phyloP scores from a whole-genome alignment of 2,329 filamentous ascomycete genomes.

The Aspergillus melleus region DNA sequence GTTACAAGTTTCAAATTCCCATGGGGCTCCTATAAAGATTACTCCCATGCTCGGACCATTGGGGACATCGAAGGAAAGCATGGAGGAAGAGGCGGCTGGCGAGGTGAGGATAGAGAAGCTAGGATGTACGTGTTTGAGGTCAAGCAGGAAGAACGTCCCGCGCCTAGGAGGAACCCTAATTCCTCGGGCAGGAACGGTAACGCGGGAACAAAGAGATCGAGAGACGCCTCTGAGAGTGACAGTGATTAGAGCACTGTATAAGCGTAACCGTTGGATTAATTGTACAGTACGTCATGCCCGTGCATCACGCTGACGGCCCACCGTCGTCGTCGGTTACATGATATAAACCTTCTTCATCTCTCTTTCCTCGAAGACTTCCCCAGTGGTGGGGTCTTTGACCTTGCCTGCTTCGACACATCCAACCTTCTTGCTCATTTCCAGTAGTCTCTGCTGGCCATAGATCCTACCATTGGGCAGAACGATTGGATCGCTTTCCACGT shows the following conservation, averaged over 20 bases:
- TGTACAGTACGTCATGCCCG: too few relatives aligned
- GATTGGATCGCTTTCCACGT: constrained; percentile 82
- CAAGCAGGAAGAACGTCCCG: constrained; percentile 32
- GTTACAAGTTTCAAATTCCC: constrained; percentile 51
- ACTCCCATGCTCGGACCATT: constrained; percentile 49
- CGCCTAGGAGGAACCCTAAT: not conserved
- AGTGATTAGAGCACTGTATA: constrained; percentile 24
- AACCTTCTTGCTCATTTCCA: constrained; percentile 76
- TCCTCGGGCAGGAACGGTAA: constrained; percentile 17
- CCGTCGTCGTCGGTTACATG: constrained; percentile 52
- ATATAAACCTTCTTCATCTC: constrained; percentile 88
- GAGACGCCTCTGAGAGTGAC: constrained; percentile 36
- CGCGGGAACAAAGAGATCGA: constrained; percentile 35
- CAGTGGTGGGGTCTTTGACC: constrained; percentile 77
- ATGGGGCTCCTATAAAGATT: constrained; percentile 48
- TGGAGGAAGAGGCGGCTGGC: constrained; percentile 45
- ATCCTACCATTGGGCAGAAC: constrained; percentile 84
- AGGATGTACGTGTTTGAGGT: constrained; percentile 49
- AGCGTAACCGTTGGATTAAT: not conserved
- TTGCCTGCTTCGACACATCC: constrained; percentile 62
- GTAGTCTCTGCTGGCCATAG: constrained; percentile 73
- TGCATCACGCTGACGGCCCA: too few relatives aligned
- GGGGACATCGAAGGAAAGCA: constrained; percentile 45
- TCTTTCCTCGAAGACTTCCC: constrained; percentile 62
- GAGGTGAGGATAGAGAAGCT: constrained; percentile 48